These are phyloP conservation scores for Rhododendron simsii DNA, from an alignment of 148 eudicot genomes.

Conservation along the genomic window DNA sequence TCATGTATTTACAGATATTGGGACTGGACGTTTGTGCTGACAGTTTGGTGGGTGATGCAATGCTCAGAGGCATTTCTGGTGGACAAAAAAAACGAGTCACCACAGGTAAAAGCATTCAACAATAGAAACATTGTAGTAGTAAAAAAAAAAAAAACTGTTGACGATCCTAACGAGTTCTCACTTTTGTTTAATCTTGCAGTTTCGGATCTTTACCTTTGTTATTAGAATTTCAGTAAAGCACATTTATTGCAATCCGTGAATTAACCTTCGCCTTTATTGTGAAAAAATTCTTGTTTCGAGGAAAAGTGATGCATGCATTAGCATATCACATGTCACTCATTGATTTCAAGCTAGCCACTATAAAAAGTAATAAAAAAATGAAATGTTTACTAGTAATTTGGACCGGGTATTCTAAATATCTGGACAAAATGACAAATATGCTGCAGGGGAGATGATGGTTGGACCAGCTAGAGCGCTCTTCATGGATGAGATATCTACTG, in stretches of 20 bases:
- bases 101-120: constrained; percentile 31
- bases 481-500: constrained; percentile 27
- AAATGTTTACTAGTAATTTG: background rate
- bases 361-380: no score
- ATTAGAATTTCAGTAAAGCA: no score
- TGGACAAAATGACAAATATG: background rate
- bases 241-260: background rate
- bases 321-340: no score
- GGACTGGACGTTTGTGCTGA: constrained; percentile 68
- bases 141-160: no score
- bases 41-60: constrained; percentile 56
- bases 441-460: constrained; percentile 22
- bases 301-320: no score
- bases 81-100: constrained; percentile 62
- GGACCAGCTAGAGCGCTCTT: constrained; percentile 22
- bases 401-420: background rate
- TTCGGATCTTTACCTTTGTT: background rate
- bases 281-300: no score
- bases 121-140: background rate
- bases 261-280: background rate
- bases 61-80: constrained; percentile 64
- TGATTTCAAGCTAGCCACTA: no score
- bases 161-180: background rate
- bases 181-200: background rate
- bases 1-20: constrained; percentile 31